Evolutionary conservation across 306 rosid species (phyloP).

Genomic region (Acacia melanoxylon): DNA sequence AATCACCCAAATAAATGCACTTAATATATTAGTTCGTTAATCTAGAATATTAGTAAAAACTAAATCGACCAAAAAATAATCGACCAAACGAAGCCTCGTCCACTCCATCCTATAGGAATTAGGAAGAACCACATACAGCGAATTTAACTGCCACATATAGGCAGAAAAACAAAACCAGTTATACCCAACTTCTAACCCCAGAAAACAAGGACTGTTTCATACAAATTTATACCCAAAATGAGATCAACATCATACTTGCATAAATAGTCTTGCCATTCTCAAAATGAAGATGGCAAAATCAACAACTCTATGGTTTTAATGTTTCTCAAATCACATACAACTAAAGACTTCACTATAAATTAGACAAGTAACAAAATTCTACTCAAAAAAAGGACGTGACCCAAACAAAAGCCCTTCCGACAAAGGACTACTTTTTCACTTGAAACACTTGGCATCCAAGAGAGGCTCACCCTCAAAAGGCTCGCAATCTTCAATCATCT

Average conservation of each 20-base stretch:
- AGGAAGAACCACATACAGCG: neutral
- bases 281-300: neutral
- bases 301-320: neutral
- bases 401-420: neutral
- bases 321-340: neutral
- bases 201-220: neutral
- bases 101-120: no score
- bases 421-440: constrained; percentile 28
- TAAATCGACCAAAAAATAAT: no score
- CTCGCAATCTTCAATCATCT: constrained; percentile 62
- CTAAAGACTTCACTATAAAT: neutral
- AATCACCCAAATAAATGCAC: no score
- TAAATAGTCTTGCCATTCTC: neutral
- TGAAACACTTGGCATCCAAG: constrained; percentile 68
- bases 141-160: neutral
- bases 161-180: neutral
- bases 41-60: no score
- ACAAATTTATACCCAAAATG: neutral
- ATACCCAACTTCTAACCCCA: neutral
- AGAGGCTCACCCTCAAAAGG: constrained; percentile 63
- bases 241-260: neutral
- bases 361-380: neutral
- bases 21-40: no score
- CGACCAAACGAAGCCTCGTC: no score
- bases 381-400: neutral